phyloP scores from a whole-genome alignment of 495 filamentous ascomycete species.

The Neurospora cerealis region DNA sequence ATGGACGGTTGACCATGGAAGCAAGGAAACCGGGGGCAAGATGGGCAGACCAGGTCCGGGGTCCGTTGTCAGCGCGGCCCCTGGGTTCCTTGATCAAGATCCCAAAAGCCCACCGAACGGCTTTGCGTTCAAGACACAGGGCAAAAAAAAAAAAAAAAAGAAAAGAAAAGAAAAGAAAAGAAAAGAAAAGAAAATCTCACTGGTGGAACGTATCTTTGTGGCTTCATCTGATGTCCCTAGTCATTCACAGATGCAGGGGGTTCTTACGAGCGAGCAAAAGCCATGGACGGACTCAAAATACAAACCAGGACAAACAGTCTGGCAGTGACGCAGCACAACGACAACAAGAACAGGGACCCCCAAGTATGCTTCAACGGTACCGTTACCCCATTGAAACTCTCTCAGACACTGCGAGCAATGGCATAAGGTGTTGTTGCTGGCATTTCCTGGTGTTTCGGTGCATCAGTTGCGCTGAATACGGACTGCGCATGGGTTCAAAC shows the following conservation, averaged over 20 bases:
- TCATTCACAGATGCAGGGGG: slow-evolving; percentile 17
- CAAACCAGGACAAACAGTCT: slow-evolving; percentile 1
- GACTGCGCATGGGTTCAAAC: neutral
- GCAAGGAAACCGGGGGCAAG: neutral
- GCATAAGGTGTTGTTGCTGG: neutral
- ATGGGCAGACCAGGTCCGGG: slow-evolving; percentile 11
- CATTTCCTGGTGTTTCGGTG: neutral
- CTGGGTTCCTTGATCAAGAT: slow-evolving; percentile 2
- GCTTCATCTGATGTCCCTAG: neutral
- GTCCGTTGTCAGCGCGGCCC: slow-evolving; percentile 4
- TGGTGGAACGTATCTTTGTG: slow-evolving; percentile 1
- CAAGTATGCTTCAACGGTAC: neutral
- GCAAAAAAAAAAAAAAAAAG: neutral
- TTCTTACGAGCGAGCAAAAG: slow-evolving; percentile 9
- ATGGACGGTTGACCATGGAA: neutral
- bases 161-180: neutral
- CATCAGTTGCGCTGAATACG: neutral
- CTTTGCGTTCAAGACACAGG: slow-evolving; percentile 5
- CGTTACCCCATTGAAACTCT: neutral
- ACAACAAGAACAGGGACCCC: neutral
- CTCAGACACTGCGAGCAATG: neutral
- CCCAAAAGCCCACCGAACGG: slow-evolving; percentile 1
- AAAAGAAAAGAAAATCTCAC: neutral
- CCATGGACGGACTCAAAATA: neutral
- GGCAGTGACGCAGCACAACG: neutral